A percentile compares a stretch with the other conserved stretches of the same genome.
phyloP scores from a whole-genome alignment of 371 early-diverging fungal species.

The Apophysomyces ossiformis region DNA sequence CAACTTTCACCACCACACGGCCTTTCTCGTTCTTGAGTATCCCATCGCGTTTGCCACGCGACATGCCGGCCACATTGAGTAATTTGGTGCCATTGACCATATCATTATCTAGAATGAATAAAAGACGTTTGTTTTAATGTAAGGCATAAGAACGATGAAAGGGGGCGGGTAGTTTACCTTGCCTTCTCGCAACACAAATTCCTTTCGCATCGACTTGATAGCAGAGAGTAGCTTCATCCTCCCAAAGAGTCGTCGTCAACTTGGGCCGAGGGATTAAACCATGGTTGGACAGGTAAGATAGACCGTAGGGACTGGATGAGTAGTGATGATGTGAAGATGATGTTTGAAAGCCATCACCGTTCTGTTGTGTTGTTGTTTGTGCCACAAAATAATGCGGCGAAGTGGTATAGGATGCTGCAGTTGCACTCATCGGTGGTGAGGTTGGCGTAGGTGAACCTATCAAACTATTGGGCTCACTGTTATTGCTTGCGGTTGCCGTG shows the following conservation, averaged over 20 bases:
- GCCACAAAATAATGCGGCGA: conserved; percentile 9
- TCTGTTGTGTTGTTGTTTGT: conserved; percentile 10
- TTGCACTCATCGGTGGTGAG: conserved; percentile 7
- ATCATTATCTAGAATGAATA: conserved; percentile 62
- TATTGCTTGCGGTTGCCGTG: conserved; percentile 13
- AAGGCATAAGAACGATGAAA: not conserved
- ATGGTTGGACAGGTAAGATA: conserved; percentile 6
- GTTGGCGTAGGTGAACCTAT: conserved; percentile 8
- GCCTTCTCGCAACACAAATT: conserved; percentile 71
- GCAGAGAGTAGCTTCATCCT: conserved; percentile 76
- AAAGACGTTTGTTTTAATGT: conserved; percentile 3
- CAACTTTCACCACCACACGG: conserved; percentile 83
- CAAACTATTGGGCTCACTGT: conserved; percentile 11
- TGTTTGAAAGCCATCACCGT: not conserved
- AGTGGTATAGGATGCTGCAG: conserved; percentile 2
- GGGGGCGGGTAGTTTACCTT: conserved; percentile 44
- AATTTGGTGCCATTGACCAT: conserved; percentile 91
- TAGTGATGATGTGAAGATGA: conserved; percentile 8
- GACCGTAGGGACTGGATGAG: conserved; percentile 2
- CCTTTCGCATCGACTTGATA: conserved; percentile 76
- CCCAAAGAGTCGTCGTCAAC: conserved; percentile 76
- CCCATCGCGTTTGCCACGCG: conserved; percentile 87
- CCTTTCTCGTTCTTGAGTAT: conserved; percentile 87
- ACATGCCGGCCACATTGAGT: conserved; percentile 85
- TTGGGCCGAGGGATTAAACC: conserved; percentile 42